phyloP scores from a whole-genome alignment of 1,139 yeast species.

The Diutina ranongensis region DNA sequence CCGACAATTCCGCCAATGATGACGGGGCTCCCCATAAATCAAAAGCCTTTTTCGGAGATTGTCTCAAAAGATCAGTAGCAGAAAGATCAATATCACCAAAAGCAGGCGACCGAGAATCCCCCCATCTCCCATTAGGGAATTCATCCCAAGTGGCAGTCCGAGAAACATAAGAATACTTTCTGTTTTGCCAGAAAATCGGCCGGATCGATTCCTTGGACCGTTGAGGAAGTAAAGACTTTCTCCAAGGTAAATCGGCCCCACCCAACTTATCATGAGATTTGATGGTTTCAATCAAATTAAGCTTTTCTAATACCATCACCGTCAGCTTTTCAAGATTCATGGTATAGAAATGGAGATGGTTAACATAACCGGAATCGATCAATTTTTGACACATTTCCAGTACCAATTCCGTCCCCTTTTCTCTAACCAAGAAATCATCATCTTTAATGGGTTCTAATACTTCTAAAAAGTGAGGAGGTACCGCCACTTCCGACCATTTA shows the following conservation, averaged over 20 bases:
- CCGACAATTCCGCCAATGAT: slow-evolving; percentile 43
- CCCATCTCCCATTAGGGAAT: slow-evolving; percentile 93
- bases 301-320: slow-evolving; percentile 70
- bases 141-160: slow-evolving; percentile 94
- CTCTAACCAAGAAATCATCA: slow-evolving; percentile 82
- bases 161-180: slow-evolving; percentile 81
- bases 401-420: slow-evolving; percentile 72
- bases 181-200: slow-evolving; percentile 94
- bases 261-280: slow-evolving; percentile 30
- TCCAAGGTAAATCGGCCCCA: slow-evolving; percentile 61
- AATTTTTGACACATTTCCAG: slow-evolving; percentile 74
- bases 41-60: slow-evolving; percentile 66
- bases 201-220: slow-evolving; percentile 77
- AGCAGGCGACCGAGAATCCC: slow-evolving; percentile 89
- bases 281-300: slow-evolving; percentile 43
- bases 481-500: slow-evolving; percentile 76
- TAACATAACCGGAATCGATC: slow-evolving; percentile 59
- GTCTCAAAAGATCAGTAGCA: slow-evolving; percentile 69
- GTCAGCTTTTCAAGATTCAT: slow-evolving; percentile 93
- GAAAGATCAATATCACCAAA: slow-evolving; percentile 77
- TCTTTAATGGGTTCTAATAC: slow-evolving; percentile 76
- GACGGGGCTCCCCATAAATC: slow-evolving; percentile 85
- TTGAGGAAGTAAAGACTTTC: slow-evolving; percentile 75
- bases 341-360: slow-evolving; percentile 89
- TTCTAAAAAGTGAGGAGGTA: slow-evolving; percentile 66